Evolutionary conservation across 305 asterid species (phyloP).

Genomic region (Rubia balearica): DNA sequence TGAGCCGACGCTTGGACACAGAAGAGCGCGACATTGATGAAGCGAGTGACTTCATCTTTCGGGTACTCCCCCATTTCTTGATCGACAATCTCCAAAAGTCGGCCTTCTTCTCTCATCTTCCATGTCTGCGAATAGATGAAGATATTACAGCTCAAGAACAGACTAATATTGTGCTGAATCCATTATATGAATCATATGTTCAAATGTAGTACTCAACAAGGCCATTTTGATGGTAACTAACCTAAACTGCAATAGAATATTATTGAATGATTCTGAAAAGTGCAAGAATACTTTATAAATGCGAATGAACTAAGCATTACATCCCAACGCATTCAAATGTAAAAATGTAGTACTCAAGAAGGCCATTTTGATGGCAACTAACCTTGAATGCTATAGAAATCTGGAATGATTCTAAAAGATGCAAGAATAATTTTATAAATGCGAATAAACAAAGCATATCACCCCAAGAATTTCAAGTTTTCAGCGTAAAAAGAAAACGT

Average conservation of each 20-base stretch:
- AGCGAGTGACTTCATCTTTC: constrained; percentile 41
- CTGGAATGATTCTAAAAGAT: not conserved
- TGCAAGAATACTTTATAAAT: no score
- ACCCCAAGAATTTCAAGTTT: not conserved
- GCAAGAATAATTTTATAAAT: not conserved
- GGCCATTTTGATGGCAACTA: no score
- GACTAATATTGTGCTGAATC: not conserved
- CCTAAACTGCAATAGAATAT: no score
- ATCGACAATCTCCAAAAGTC: constrained; percentile 56
- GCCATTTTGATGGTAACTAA: no score
- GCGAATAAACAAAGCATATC: not conserved
- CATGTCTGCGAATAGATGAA: constrained; percentile 46
- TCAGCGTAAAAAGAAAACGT: not conserved
- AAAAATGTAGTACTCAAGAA: no score
- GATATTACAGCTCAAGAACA: not conserved
- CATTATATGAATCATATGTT: not conserved
- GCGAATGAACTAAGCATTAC: no score
- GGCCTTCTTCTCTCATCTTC: constrained; percentile 56
- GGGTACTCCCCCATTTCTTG: constrained; percentile 50
- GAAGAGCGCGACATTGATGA: constrained; percentile 55
- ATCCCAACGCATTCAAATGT: no score
- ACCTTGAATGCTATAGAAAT: no score
- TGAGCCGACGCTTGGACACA: constrained; percentile 69
- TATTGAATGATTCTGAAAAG: no score
- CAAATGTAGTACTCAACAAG: not conserved